Base-by-base conservation (phyloP, 2,329 filamentous ascomycete genomes). In the Aspergillus viridinutans region DNA sequence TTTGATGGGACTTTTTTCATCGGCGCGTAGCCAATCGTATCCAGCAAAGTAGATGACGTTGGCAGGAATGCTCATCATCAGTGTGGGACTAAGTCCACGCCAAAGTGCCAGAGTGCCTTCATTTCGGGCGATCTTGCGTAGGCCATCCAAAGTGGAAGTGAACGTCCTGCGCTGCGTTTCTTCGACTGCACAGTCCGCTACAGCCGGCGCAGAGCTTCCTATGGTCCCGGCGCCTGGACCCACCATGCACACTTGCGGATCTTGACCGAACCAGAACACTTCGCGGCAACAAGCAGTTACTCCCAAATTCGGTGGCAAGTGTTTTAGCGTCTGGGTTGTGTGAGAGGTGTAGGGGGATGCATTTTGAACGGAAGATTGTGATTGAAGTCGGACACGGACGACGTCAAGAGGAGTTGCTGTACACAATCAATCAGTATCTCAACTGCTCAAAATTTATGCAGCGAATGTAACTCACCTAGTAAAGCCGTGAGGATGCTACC, bases 21-120 rank as follows among this genome's bases (percentile, higher is more conserved):
- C 89, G 62, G 83, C 89, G 38, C 94, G 87, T 57, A 99, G 74
- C 89, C 92, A 97, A 70, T 99, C 94, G 74, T 99, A 99, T 42
- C 94, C 94, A 12, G 94, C 95, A 69, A 97, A 97, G 76, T 99
- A 99, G 63, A 99, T 97, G 64, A 99, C 94, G 72, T 99, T 99
- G 26, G 87, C 91, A 0, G 94, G 94, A 5, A 99, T 84, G 0
- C 92, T 87, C 94, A 99, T 99, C 62, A 92, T 83, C 23, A 99
- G 78, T 0, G 94, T 99, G 0, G 94, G 93, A n/a, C 90, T 95
- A 4, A 99, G 79, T 0, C 94, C 94, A 59, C 94, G 85, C 93
- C 94, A 99, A 38, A 99, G 77, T 1, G 92, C 94, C 26, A 84
- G 83, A 12, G 92, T 69, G 1, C 94, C 94, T 77, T 99, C 94